A percentile compares a stretch with the other conserved stretches of the same genome.
These are phyloP conservation scores for Apiotrichum laibachii DNA, from an alignment of 1,284 basidiomycete species.

Conservation along the genomic window DNA sequence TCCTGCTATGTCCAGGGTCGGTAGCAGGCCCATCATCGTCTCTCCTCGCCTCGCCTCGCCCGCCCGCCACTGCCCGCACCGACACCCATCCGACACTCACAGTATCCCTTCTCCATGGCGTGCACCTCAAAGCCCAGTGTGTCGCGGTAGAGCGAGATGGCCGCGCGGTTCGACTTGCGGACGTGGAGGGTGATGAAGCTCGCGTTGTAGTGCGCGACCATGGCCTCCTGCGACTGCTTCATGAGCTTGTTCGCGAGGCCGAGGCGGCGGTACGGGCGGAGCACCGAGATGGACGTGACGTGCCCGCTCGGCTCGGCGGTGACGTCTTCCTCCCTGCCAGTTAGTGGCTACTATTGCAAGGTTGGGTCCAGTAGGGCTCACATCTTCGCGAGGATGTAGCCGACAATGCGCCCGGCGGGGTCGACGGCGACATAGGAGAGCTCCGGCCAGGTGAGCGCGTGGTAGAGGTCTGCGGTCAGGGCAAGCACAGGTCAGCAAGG, in stretches of 20 bases:
- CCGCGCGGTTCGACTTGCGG: conserved; percentile 79
- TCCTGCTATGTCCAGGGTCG: too few species aligned
- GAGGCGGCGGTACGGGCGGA: conserved; percentile 76
- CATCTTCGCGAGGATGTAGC: conserved; percentile 95
- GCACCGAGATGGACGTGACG: conserved; percentile 86
- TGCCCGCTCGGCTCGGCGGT: conserved; percentile 68
- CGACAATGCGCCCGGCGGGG: conserved; percentile 80
- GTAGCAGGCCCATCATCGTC: background rate
- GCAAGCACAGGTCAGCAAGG: too few species aligned
- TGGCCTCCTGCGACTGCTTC: conserved; percentile 80
- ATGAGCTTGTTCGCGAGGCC: conserved; percentile 85
- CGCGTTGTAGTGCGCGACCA: conserved; percentile 76
- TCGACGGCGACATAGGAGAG: conserved; percentile 93
- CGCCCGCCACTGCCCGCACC: background rate
- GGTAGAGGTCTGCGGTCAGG: conserved; percentile 69
- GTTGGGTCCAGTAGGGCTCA: conserved; percentile 43
- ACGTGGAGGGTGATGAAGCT: conserved; percentile 79
- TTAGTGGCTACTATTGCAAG: background rate
- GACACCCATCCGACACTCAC: conserved; percentile 55
- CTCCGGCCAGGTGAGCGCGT: conserved; percentile 86
- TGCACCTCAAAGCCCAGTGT: conserved; percentile 76
- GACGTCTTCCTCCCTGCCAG: conserved; percentile 66
- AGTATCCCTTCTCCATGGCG: conserved; percentile 76
- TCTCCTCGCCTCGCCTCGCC: background rate
- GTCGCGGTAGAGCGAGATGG: conserved; percentile 75